phyloP scores from a whole-genome alignment of 2,329 filamentous ascomycete genomes.

The Mollisiaceae sp. region DNA sequence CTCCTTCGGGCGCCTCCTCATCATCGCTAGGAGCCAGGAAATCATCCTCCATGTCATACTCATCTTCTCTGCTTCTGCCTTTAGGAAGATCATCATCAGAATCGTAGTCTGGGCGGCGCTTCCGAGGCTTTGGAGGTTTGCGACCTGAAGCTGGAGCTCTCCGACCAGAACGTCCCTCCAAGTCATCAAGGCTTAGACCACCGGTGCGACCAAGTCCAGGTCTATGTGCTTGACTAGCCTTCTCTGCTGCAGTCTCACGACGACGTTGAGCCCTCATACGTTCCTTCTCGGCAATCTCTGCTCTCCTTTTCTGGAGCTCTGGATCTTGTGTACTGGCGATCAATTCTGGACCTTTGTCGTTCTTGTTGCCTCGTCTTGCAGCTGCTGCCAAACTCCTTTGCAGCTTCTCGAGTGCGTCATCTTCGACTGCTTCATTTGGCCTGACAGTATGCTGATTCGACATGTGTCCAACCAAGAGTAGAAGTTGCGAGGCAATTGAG shows the following conservation, averaged over 20 bases:
- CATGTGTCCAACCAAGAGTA: conserved; percentile 77
- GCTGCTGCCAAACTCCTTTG: conserved; percentile 70
- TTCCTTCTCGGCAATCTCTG: conserved; percentile 77
- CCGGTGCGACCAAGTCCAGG: conserved; percentile 51
- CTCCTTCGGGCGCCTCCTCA: conserved; percentile 58
- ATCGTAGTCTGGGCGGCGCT: conserved; percentile 68
- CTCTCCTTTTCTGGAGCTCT: conserved; percentile 74
- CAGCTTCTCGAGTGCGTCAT: conserved; percentile 72
- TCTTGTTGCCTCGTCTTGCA: conserved; percentile 58
- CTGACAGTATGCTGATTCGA: conserved; percentile 73
- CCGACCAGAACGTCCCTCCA: conserved; percentile 65
- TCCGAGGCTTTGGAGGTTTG: conserved; percentile 57
- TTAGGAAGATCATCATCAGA: conserved; percentile 76
- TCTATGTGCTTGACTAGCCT: conserved; percentile 49
- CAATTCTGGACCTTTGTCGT: conserved; percentile 66
- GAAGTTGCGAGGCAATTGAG: conserved; percentile 68
- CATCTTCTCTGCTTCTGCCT: conserved; percentile 63
- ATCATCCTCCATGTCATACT: conserved; percentile 80
- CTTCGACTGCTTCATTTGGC: conserved; percentile 69
- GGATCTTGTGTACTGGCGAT: conserved; percentile 75
- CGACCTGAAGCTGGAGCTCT: conserved; percentile 56
- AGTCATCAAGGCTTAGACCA: conserved; percentile 69
- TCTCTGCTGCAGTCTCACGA: conserved; percentile 70
- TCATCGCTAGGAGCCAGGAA: conserved; percentile 80
- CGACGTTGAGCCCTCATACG: conserved; percentile 68